Evolutionary conservation across 352 stramenopile species (phyloP).

Genomic region (Phytophthora hybrid): DNA sequence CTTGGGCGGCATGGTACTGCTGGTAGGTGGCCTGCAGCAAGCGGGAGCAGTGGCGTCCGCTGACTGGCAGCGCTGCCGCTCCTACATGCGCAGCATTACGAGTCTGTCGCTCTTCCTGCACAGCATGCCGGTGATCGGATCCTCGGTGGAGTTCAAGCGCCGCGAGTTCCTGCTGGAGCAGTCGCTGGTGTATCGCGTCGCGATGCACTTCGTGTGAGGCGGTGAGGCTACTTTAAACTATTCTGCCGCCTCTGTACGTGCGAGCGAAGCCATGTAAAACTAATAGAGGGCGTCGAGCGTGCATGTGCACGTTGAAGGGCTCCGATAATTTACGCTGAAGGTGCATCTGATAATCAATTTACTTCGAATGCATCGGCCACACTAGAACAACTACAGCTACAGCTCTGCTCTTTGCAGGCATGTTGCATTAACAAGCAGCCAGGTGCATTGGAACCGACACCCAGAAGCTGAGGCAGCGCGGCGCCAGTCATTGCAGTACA

Average conservation of each 20-base stretch:
- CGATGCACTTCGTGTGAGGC: constrained; percentile 81
- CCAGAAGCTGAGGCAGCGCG: background rate
- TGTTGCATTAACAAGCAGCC: background rate
- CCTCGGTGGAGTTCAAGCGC: constrained; percentile 79
- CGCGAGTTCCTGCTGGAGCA: constrained; percentile 82
- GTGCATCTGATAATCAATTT: background rate
- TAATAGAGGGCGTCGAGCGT: constrained; percentile 11
- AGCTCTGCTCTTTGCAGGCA: background rate
- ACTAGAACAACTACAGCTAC: background rate
- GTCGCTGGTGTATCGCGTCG: constrained; percentile 83
- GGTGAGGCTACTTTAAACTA: constrained; percentile 14
- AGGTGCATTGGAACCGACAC: no score
- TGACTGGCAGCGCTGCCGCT: constrained; percentile 81
- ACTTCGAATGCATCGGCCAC: background rate
- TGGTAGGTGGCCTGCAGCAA: constrained; percentile 70
- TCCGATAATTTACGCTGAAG: constrained; percentile 1
- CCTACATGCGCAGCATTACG: constrained; percentile 82
- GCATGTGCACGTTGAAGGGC: background rate
- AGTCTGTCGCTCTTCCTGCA: constrained; percentile 87
- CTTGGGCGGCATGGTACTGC: constrained; percentile 66
- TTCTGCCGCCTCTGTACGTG: constrained; percentile 6
- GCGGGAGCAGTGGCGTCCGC: constrained; percentile 56
- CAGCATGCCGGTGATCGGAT: constrained; percentile 68
- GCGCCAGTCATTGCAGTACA: constrained; percentile 7
- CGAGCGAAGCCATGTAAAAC: constrained; percentile 10